phyloP scores from a whole-genome alignment of 768 basidiomycete genomes.

The Lepiota brunneoincarnata region DNA sequence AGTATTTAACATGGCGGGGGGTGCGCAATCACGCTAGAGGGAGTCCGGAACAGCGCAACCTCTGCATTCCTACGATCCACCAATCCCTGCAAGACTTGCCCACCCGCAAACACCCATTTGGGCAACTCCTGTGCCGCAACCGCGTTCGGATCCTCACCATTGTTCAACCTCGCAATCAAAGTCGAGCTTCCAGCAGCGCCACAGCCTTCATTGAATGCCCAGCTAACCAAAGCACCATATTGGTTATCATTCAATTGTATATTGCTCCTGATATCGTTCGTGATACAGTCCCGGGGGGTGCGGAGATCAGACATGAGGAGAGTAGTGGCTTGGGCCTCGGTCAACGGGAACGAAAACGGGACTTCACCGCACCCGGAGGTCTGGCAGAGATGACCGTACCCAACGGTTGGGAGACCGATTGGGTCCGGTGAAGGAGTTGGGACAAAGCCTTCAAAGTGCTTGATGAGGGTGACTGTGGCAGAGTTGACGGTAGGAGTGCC shows the following conservation, averaged over 20 bases:
- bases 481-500: slow-evolving; percentile 22
- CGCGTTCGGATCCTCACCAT: slow-evolving; percentile 27
- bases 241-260: slow-evolving; percentile 30
- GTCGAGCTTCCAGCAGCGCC: slow-evolving; percentile 24
- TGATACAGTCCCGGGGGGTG: slow-evolving; percentile 21
- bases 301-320: slow-evolving; percentile 26
- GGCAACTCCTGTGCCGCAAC: slow-evolving; percentile 31
- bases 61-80: slow-evolving; percentile 25
- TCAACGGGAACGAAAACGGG: slow-evolving; percentile 32
- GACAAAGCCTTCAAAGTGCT: slow-evolving; percentile 33
- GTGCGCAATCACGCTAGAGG: slow-evolving; percentile 24
- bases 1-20: slow-evolving; percentile 17
- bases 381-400: slow-evolving; percentile 33
- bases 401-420: slow-evolving; percentile 33
- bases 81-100: slow-evolving; percentile 24
- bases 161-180: slow-evolving; percentile 27
- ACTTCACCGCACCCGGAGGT: slow-evolving; percentile 30
- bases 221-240: slow-evolving; percentile 28
- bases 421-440: slow-evolving; percentile 32
- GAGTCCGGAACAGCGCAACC: slow-evolving; percentile 28
- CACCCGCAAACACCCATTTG: slow-evolving; percentile 28
- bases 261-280: slow-evolving; percentile 18
- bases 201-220: slow-evolving; percentile 31
- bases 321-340: slow-evolving; percentile 23
- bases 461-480: slow-evolving; percentile 27